phyloP scores from a whole-genome alignment of 176 grass and related monocot genomes.

The Cenchrus purpureus region DNA sequence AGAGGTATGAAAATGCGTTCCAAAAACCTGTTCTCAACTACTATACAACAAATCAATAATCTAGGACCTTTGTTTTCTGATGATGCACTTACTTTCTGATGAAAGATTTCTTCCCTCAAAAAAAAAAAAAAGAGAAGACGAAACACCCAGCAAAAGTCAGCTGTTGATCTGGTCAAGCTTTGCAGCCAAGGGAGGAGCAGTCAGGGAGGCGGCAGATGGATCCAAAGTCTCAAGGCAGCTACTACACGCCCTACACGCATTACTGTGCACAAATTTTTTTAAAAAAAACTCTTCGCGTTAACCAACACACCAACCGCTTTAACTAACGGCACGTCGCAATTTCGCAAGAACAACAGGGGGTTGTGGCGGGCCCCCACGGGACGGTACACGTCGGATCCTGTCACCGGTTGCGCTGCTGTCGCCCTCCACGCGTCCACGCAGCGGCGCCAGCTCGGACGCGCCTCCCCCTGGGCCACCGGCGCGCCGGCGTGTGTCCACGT shows the following conservation, averaged over 20 bases:
- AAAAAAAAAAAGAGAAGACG: background rate
- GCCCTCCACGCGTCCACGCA: slow-evolving; percentile 13
- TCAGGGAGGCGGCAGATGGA: background rate
- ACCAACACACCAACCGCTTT: slow-evolving; percentile 9
- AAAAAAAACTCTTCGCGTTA: slow-evolving; percentile 9
- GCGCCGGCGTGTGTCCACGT: background rate
- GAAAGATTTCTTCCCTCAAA: background rate
- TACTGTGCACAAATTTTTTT: background rate
- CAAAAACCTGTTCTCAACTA: background rate
- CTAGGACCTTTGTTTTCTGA: background rate
- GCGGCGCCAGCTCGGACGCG: slow-evolving; percentile 36
- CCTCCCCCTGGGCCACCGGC: background rate
- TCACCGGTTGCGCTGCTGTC: background rate
- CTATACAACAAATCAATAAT: too few relatives aligned
- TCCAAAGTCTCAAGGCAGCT: background rate
- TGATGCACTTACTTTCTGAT: background rate
- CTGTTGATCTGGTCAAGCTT: background rate
- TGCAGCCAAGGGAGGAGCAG: background rate
- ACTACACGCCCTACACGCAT: too few relatives aligned
- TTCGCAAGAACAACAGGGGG: background rate
- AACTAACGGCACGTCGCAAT: background rate
- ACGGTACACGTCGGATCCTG: slow-evolving; percentile 25
- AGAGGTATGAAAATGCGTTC: background rate
- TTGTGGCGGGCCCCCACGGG: background rate
- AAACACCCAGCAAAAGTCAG: background rate